Conservation (phyloP, 257 asterid species). For the Solanum infundibuliforme region DNA sequence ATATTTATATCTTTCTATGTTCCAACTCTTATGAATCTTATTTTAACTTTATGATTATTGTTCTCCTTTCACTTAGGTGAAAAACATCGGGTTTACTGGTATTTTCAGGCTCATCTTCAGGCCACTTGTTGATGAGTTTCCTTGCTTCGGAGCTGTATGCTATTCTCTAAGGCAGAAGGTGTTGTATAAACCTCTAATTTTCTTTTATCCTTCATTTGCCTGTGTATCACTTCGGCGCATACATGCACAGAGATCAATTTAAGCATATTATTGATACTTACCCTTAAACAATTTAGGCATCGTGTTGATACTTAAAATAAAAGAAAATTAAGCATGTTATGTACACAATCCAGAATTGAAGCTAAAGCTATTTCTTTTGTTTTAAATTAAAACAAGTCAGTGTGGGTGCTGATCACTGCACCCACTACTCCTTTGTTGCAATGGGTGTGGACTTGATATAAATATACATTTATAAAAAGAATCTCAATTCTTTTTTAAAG, state of each 20-base stretch:
- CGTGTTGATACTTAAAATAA: neutral
- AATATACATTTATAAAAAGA: neutral
- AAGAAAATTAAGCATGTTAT: neutral
- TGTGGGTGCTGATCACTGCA: neutral
- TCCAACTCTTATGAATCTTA: neutral
- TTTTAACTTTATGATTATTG: neutral
- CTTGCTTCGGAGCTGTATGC: constrained; percentile 89
- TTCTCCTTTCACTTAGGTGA: constrained; percentile 39
- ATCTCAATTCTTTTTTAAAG: neutral
- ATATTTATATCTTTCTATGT: neutral
- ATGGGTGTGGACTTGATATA: neutral
- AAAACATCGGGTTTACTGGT: constrained; percentile 81
- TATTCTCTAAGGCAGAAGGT: constrained; percentile 85
- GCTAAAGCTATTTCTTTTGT: neutral
- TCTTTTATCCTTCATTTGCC: neutral
- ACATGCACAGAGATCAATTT: neutral
- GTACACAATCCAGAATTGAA: neutral
- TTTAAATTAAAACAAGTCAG: neutral
- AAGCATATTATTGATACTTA: neutral
- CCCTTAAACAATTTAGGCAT: neutral
- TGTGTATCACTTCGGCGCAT: neutral
- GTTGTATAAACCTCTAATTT: neutral
- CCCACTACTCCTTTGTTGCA: neutral
- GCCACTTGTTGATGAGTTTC: constrained; percentile 79
- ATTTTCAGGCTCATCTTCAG: constrained; percentile 84